These are phyloP conservation scores for Yamadazyma scolyti DNA, from an alignment of 805 yeast species.

Conservation along the genomic window DNA sequence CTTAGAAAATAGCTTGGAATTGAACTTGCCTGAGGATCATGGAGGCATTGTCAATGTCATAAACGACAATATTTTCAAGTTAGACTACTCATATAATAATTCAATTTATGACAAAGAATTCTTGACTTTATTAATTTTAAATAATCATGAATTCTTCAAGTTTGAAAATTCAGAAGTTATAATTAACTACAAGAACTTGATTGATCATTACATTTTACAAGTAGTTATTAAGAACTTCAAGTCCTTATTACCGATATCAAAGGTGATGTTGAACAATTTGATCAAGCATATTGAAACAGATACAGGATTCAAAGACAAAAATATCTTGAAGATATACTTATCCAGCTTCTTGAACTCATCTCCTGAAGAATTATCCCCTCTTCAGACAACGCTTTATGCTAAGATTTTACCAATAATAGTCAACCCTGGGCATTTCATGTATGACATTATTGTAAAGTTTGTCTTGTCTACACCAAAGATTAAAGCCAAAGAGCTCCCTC, in stretches of 20 bases:
- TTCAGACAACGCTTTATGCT: constrained; percentile 55
- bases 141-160: constrained; percentile 60
- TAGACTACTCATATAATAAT: constrained; percentile 19
- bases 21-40: constrained; percentile 8
- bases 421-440: constrained; percentile 71
- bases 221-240: constrained; percentile 46
- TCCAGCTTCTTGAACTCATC: constrained; percentile 41
- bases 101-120: constrained; percentile 68
- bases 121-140: constrained; percentile 54
- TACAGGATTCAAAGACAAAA: constrained; percentile 50
- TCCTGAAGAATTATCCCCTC: constrained; percentile 9
- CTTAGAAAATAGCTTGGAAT: constrained; percentile 2
- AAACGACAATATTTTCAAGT: constrained; percentile 12
- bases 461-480: constrained; percentile 54
- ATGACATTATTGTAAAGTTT: constrained; percentile 68
- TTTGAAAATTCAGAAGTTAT: constrained; percentile 19
- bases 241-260: constrained; percentile 34
- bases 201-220: constrained; percentile 55
- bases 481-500: constrained; percentile 41
- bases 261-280: constrained; percentile 42
- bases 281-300: constrained; percentile 36
- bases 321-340: constrained; percentile 51
- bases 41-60: constrained; percentile 7
- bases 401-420: constrained; percentile 53
- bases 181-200: constrained; percentile 52